Evolutionary conservation across 441 rosid genomes (phyloP).

Genomic region (Bocquillonia castaneifolia): DNA sequence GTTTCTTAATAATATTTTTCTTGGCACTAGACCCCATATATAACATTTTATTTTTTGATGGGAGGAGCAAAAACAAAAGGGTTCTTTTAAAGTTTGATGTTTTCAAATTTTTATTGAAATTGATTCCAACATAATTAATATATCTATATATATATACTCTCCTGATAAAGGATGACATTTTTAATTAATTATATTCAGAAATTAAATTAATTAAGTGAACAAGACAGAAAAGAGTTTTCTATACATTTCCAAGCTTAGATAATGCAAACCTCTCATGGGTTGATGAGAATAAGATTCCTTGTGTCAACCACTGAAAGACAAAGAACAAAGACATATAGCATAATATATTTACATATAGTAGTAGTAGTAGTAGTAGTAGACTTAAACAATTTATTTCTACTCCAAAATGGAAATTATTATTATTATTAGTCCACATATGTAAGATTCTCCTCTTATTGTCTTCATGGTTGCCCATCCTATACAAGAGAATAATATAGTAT

Average conservation of each 20-base stretch:
- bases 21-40: background rate
- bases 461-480: background rate
- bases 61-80: conserved; percentile 7
- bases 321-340: background rate
- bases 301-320: conserved; percentile 29
- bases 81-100: conserved; percentile 3
- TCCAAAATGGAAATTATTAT: too few relatives aligned
- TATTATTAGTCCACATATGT: too few relatives aligned
- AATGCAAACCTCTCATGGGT: conserved; percentile 26
- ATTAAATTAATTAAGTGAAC: too few relatives aligned
- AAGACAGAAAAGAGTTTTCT: conserved; percentile 16
- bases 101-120: background rate
- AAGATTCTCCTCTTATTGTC: background rate
- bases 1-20: background rate
- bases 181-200: conserved; percentile 26
- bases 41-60: background rate
- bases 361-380: too few relatives aligned
- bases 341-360: background rate
- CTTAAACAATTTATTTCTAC: background rate
- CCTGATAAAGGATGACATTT: conserved; percentile 24
- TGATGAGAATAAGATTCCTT: conserved; percentile 34
- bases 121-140: conserved; percentile 13
- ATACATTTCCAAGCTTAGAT: conserved; percentile 24
- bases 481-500: background rate
- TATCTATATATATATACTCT: too few relatives aligned